Conservation (phyloP, 73 alveolate species). For the Paramecium caudatum region DNA sequence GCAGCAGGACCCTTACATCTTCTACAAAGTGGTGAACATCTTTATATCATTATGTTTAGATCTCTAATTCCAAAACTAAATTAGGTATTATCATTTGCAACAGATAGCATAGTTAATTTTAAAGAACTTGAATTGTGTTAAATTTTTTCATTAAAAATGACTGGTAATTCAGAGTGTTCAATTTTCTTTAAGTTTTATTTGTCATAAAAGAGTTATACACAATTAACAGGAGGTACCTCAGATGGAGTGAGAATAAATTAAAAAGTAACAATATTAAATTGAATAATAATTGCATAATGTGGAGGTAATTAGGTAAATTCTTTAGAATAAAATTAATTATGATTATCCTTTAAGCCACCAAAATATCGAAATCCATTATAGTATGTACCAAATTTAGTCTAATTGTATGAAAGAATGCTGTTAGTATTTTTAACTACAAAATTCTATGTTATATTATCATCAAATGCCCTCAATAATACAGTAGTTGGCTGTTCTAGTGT, state of each 20-base stretch:
- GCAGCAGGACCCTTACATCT: slow-evolving; percentile 22
- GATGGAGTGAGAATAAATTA: not conserved
- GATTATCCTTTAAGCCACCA: slow-evolving; percentile 34
- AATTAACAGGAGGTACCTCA: not conserved
- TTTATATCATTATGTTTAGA: not conserved
- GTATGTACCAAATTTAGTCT: slow-evolving; percentile 34
- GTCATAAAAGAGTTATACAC: not conserved
- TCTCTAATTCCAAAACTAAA: slow-evolving; percentile 21
- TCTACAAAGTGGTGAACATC: slow-evolving; percentile 20
- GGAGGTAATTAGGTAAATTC: not conserved
- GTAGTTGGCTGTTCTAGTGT: not conserved
- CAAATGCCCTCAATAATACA: not conserved
- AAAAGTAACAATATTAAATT: not conserved
- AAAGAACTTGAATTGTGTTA: not conserved
- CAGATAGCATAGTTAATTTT: slow-evolving; percentile 1
- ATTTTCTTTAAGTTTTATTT: not conserved
- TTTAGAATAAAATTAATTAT: not conserved
- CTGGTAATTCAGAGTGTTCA: not conserved
- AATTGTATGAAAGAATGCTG: not conserved
- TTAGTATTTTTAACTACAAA: not conserved
- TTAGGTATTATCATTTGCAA: not conserved
- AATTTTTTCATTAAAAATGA: not conserved
- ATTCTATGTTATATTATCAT: not conserved
- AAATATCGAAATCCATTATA: slow-evolving; percentile 15
- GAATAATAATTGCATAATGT: not conserved